These are phyloP conservation scores for Lumnitzera racemosa DNA, from an alignment of 345 rosid species.

Conservation along the genomic window DNA sequence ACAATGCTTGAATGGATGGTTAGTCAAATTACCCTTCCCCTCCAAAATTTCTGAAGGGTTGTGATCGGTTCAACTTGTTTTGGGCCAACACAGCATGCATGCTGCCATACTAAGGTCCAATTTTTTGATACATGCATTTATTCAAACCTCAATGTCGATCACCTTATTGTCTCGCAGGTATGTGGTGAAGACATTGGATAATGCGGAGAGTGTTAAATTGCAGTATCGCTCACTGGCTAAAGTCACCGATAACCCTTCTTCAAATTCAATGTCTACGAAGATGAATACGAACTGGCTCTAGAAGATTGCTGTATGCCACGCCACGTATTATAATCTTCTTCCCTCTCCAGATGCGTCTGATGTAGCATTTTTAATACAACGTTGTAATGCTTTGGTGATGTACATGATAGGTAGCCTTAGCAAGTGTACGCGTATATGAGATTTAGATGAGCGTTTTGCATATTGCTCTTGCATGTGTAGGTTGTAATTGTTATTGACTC, in stretches of 20 bases:
- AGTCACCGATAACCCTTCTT: constrained; percentile 36
- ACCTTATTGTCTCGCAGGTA: constrained; percentile 39
- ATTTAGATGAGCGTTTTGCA: no score
- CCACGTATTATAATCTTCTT: no score
- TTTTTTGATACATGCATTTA: no score
- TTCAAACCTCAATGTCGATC: no score
- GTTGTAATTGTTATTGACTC: no score
- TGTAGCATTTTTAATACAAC: not conserved
- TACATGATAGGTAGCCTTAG: not conserved
- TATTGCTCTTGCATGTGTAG: no score
- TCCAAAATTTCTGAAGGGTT: not conserved
- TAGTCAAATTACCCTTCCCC: constrained; percentile 13
- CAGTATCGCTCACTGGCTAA: constrained; percentile 87
- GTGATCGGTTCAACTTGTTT: not conserved
- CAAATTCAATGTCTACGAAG: constrained; percentile 39
- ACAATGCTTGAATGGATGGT: constrained; percentile 98
- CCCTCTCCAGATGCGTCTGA: no score
- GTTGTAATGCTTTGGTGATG: no score
- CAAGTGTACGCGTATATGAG: not conserved
- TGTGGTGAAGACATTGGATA: constrained; percentile 86
- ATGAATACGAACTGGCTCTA: constrained; percentile 57
- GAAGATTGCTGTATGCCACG: not conserved
- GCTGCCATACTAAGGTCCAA: no score
- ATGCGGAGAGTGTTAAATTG: constrained; percentile 83
- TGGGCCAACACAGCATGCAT: not conserved